Evolutionary conservation across 2,329 filamentous ascomycete genomes (phyloP).

Genomic region (Aspergillus chevalieri): DNA sequence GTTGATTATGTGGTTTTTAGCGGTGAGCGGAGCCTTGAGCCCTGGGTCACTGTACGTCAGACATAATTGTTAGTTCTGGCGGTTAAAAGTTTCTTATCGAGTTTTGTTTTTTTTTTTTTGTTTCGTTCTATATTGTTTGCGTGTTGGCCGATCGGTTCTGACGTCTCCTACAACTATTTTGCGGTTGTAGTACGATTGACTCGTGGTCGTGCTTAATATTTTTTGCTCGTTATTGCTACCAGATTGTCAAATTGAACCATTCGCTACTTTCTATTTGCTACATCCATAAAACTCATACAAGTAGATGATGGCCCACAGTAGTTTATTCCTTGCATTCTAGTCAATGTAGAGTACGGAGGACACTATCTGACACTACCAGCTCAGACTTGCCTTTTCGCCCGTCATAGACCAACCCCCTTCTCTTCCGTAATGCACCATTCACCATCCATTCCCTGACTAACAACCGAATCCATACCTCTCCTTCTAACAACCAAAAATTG

Average conservation of each 20-base stretch:
- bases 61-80: conserved; percentile 19
- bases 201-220: conserved; percentile 38
- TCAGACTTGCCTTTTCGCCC: conserved; percentile 33
- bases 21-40: conserved; percentile 33
- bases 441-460: neutral
- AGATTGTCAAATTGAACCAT: neutral
- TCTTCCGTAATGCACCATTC: neutral
- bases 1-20: conserved; percentile 15
- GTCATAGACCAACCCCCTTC: conserved; percentile 9
- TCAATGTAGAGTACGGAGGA: neutral
- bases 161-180: conserved; percentile 38
- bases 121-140: conserved; percentile 5
- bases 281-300: too few species aligned
- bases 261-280: neutral
- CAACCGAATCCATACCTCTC: neutral
- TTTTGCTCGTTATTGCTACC: conserved; percentile 10
- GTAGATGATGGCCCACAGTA: neutral
- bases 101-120: conserved; percentile 7
- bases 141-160: conserved; percentile 40
- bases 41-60: conserved; percentile 21
- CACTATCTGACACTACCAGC: conserved; percentile 10
- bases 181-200: conserved; percentile 34
- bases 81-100: conserved; percentile 25
- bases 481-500: neutral
- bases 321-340: neutral